Evolutionary conservation across 495 filamentous ascomycete species (phyloP).

Genomic region (Friedmanniomyces simplex): DNA sequence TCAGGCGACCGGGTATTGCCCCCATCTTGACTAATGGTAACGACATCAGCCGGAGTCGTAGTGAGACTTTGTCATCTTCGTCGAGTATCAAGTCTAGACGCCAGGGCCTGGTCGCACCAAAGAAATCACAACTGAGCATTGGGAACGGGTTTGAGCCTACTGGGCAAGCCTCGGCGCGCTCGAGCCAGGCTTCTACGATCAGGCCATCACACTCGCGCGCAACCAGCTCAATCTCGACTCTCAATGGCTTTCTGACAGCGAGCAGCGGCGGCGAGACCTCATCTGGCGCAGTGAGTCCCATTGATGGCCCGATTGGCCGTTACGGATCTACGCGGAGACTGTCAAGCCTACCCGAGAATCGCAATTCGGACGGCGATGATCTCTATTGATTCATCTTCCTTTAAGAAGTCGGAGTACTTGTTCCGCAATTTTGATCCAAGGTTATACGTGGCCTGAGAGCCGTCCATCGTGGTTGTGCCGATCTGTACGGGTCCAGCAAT

Average conservation of each 20-base stretch:
- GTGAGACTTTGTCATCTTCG: slow-evolving; percentile 64
- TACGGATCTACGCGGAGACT: slow-evolving; percentile 54
- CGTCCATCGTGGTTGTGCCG: too few relatives aligned
- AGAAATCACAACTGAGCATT: slow-evolving; percentile 59
- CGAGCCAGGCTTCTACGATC: slow-evolving; percentile 11
- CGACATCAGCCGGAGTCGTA: slow-evolving; percentile 82
- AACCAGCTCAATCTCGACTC: slow-evolving; percentile 13
- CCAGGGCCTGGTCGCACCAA: slow-evolving; percentile 62
- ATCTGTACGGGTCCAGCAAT: too few relatives aligned
- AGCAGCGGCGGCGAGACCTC: slow-evolving; percentile 20
- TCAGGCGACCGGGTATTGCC: slow-evolving; percentile 52
- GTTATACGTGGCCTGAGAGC: too few relatives aligned
- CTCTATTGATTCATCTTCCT: too few relatives aligned
- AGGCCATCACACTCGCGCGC: slow-evolving; percentile 8
- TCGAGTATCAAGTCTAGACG: slow-evolving; percentile 51
- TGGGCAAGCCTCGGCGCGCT: slow-evolving; percentile 39
- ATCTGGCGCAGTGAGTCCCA: slow-evolving; percentile 24
- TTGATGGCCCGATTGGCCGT: slow-evolving; percentile 36
- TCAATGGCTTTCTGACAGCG: slow-evolving; percentile 1
- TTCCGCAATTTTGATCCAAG: too few relatives aligned
- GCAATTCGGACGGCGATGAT: slow-evolving; percentile 36
- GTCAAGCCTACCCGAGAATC: slow-evolving; percentile 72
- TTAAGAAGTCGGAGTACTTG: too few relatives aligned
- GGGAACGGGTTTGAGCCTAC: slow-evolving; percentile 68
- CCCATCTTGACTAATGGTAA: slow-evolving; percentile 55